Evolutionary conservation across 202 grass and related monocot species (phyloP).

Genomic region (Panicum hallii): DNA sequence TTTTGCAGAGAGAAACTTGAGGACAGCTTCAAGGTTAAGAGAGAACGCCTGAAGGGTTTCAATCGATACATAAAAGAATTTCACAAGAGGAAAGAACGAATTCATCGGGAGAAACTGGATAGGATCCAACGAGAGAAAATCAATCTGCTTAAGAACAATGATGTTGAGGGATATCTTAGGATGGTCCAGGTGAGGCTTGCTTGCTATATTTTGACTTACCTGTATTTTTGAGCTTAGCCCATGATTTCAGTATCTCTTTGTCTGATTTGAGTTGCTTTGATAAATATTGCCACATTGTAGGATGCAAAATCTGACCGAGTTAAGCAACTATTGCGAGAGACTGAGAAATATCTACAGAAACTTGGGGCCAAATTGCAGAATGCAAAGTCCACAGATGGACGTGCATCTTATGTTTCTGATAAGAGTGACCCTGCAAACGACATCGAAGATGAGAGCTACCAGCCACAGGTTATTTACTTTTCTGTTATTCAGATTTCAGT

Average conservation of each 20-base stretch:
- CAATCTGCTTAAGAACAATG: constrained; percentile 99
- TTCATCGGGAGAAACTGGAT: constrained; percentile 93
- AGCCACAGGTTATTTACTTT: constrained; percentile 71
- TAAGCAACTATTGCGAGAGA: constrained; percentile 95
- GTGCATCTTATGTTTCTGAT: constrained; percentile 61
- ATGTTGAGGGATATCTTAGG: constrained; percentile 98
- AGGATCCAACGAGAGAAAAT: constrained; percentile 98
- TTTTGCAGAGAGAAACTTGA: constrained; percentile 90
- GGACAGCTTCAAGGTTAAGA: constrained; percentile 93
- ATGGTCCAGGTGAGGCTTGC: constrained; percentile 84
- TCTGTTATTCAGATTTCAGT: constrained; percentile 40
- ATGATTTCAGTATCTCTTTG: constrained; percentile 36
- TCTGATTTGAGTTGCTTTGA: constrained; percentile 34
- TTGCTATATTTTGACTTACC: constrained; percentile 43
- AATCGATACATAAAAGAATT: constrained; percentile 94
- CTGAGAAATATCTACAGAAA: constrained; percentile 98
- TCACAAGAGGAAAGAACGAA: constrained; percentile 96
- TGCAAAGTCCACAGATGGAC: constrained; percentile 66
- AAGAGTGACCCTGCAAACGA: constrained; percentile 75
- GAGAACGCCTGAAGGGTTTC: constrained; percentile 88
- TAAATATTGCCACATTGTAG: constrained; percentile 53
- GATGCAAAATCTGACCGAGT: constrained; percentile 99
- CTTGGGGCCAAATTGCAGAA: constrained; percentile 82
- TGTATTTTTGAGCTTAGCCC: constrained; percentile 30
- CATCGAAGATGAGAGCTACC: constrained; percentile 94